These are phyloP conservation scores for Magnolia kwangsiensis DNA, from an alignment of 164 flowering plant species.

Conservation along the genomic window DNA sequence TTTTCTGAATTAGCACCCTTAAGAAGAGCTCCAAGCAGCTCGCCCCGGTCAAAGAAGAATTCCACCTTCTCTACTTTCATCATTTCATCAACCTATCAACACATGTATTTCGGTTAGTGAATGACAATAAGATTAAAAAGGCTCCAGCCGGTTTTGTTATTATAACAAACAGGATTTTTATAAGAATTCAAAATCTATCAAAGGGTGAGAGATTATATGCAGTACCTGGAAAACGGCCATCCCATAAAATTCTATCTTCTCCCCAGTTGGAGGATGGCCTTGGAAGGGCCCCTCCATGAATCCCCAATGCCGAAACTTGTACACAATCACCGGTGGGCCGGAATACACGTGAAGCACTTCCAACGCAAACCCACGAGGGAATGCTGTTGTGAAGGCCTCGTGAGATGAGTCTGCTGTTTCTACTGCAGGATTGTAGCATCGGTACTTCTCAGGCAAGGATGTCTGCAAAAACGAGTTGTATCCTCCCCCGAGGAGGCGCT, in stretches of 20 bases:
- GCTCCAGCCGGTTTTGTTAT: background rate
- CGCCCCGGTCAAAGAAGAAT: slow-evolving; percentile 51
- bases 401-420: slow-evolving; percentile 34
- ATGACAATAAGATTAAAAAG: background rate
- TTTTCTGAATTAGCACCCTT: slow-evolving; percentile 15
- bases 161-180: background rate
- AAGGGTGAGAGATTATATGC: background rate
- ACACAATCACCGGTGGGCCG: slow-evolving; percentile 59
- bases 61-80: slow-evolving; percentile 55
- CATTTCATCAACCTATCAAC: slow-evolving; percentile 41
- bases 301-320: slow-evolving; percentile 86
- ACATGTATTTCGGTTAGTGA: background rate
- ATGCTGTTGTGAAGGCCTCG: slow-evolving; percentile 36
- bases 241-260: slow-evolving; percentile 51
- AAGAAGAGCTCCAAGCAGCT: slow-evolving; percentile 44
- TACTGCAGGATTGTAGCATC: slow-evolving; percentile 31
- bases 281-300: slow-evolving; percentile 84
- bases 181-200: background rate
- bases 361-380: slow-evolving; percentile 73
- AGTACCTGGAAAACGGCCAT: slow-evolving; percentile 44
- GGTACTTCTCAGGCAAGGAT: slow-evolving; percentile 44
- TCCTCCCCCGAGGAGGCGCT: slow-evolving; percentile 47
- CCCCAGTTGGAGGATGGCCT: slow-evolving; percentile 68
- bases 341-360: slow-evolving; percentile 62
- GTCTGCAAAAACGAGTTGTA: slow-evolving; percentile 52